A percentile compares a stretch with the other conserved stretches of the same genome.
Evolutionary conservation across 2,329 filamentous ascomycete species (phyloP).

Genomic region (Arthrobotrys entomopaga): DNA sequence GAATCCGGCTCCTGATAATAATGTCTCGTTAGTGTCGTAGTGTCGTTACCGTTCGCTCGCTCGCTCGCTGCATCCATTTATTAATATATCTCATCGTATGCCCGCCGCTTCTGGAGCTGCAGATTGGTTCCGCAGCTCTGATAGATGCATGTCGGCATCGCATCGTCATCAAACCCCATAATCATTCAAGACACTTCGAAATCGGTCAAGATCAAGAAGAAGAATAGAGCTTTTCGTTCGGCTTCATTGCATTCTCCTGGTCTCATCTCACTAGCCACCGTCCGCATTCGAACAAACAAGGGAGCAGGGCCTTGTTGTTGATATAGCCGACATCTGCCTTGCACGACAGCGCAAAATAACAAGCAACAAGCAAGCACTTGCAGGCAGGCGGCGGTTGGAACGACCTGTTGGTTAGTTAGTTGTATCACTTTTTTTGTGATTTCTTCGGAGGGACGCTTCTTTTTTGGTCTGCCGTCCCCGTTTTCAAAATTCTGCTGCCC

Average conservation of each 20-base stretch:
- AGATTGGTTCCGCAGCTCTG: not conserved
- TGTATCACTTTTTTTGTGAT: not conserved
- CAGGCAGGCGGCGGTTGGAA: not conserved
- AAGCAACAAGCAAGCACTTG: not conserved
- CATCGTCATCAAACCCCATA: not conserved
- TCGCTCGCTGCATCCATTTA: too few relatives aligned
- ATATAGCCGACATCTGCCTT: constrained; percentile 47
- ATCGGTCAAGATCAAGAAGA: too few relatives aligned
- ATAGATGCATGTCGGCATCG: constrained; percentile 2
- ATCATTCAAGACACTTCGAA: not conserved
- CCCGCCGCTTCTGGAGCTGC: too few relatives aligned
- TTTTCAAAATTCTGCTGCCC: not conserved
- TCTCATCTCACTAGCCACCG: constrained; percentile 41
- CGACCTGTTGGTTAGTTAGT: constrained; percentile 4
- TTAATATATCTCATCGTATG: too few relatives aligned
- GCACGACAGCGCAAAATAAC: not conserved
- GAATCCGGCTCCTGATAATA: not conserved
- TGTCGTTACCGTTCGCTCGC: not conserved
- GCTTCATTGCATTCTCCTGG: constrained; percentile 33
- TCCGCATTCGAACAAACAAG: constrained; percentile 43
- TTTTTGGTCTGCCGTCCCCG: too few relatives aligned
- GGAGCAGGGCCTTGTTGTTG: constrained; percentile 12
- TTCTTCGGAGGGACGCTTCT: not conserved
- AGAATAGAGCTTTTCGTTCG: not conserved
- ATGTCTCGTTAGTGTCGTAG: not conserved